These are phyloP conservation scores for Colletotrichum liaoningense DNA, from an alignment of 2,329 filamentous ascomycete genomes.

Conservation along the genomic window DNA sequence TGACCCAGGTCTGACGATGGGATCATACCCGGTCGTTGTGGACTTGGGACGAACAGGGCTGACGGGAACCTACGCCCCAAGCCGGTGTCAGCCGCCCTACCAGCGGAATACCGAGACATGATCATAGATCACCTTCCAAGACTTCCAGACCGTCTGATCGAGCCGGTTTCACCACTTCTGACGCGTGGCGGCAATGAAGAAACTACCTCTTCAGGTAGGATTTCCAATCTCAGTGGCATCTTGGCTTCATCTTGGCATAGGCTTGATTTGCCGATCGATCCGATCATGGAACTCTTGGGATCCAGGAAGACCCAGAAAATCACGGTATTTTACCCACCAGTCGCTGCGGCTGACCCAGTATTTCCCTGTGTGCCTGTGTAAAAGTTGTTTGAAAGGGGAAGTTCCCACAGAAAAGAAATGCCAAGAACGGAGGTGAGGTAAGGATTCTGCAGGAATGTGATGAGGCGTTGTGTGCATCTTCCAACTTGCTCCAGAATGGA, in stretches of 20 bases:
- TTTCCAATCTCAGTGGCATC: slow-evolving; percentile 9
- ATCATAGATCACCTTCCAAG: neutral
- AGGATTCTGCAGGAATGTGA: neutral
- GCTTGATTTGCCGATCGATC: slow-evolving; percentile 30
- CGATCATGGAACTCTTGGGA: slow-evolving; percentile 19
- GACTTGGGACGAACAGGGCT: slow-evolving; percentile 5
- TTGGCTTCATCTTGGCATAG: slow-evolving; percentile 33
- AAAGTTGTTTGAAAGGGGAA: neutral
- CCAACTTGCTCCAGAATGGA: neutral
- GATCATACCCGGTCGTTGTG: neutral
- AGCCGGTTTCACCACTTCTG: neutral
- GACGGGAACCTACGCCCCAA: neutral
- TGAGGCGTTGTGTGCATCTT: neutral
- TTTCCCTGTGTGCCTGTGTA: neutral
- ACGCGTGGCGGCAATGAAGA: neutral
- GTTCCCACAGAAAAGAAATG: neutral
- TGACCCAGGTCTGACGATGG: neutral
- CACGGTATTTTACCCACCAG: slow-evolving; percentile 3
- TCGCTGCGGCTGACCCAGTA: slow-evolving; percentile 1
- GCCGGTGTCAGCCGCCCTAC: neutral
- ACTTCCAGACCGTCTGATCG: neutral
- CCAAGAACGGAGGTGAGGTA: neutral
- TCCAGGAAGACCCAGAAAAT: slow-evolving; percentile 1
- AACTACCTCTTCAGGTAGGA: slow-evolving; percentile 5
- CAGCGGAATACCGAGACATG: neutral